Base-by-base conservation (phyloP, 148 eudicot species). In the Rhododendron vialii region DNA sequence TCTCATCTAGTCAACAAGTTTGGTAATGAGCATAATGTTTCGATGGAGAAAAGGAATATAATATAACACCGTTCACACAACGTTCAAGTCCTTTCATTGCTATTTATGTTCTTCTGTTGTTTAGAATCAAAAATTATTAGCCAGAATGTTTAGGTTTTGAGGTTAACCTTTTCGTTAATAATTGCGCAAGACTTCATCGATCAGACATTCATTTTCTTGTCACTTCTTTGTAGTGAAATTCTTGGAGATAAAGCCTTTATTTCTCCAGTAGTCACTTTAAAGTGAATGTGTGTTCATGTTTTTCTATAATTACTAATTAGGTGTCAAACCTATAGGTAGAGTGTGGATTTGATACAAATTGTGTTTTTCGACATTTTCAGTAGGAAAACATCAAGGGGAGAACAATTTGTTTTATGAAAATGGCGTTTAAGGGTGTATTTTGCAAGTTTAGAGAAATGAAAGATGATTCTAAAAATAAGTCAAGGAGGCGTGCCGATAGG, bases 381-480 rank as follows among this genome's bases (percentile, higher is more conserved):
- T 14, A 12, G 71, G 79, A 41, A 55, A 41, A 84, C 51, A 79
- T 86, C n/a, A 67, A 43, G 78, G 12, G 48, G 75, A 84, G 41
- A 83, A 59, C 33, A 1, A 13, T 47, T 28, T 33, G 13, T 67
- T 86, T 26, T n/a, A 8, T 47, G 24, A 80, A 36, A 82, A 90
- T 88, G 89, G 65, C 84, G 59, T 86, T 92, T 80, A 89, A 87
- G 75, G 30, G 88, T 50, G 81, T 92, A 41, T 41, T 88, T 33
- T 33, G 88, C 51, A 88, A 88, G 81, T 75, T 85, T 12, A 89
- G 48, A 38, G 82, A 85, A 74, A 85, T 67, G 18, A 41, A 77
- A 51, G 84, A 75, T n/a, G 84, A 87, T 36, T 53, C 22, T 36
- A 86, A 84, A 67, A 84, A n/a, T 75, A 86, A 85, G 28, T 67